These are phyloP conservation scores for Lachnellula hyalina DNA, from an alignment of 2,329 filamentous ascomycete genomes.

Conservation along the genomic window DNA sequence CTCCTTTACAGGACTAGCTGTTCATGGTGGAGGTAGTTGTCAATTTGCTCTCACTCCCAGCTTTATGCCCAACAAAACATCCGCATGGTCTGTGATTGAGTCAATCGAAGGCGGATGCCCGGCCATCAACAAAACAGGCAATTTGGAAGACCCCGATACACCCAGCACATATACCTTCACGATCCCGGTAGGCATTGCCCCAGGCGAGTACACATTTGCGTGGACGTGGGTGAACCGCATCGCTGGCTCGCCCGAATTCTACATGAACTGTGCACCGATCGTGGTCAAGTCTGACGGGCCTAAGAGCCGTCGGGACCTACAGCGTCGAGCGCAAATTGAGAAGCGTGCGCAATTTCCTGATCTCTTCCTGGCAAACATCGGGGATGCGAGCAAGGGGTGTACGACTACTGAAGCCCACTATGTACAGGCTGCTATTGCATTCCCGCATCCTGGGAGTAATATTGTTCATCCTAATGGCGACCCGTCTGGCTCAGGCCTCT, in stretches of 20 bases:
- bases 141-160: neutral
- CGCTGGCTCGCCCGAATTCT: neutral
- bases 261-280: conserved; percentile 1
- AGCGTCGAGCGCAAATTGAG: too few relatives aligned
- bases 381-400: neutral
- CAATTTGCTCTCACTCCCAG: neutral
- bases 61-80: neutral
- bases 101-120: neutral
- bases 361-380: conserved; percentile 2
- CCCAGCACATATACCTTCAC: neutral
- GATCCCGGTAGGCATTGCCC: neutral
- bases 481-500: too few relatives aligned
- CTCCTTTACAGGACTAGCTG: neutral
- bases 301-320: too few relatives aligned
- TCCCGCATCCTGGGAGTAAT: neutral
- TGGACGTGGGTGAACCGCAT: neutral
- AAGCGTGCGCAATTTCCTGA: neutral
- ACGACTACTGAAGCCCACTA: neutral
- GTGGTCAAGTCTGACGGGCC: neutral
- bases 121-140: neutral
- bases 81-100: neutral
- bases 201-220: neutral
- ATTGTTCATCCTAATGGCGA: conserved; percentile 3
- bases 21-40: conserved; percentile 1
- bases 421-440: neutral